Base-by-base conservation (phyloP, 306 rosid genomes). In the Cucurbita moschata region DNA sequence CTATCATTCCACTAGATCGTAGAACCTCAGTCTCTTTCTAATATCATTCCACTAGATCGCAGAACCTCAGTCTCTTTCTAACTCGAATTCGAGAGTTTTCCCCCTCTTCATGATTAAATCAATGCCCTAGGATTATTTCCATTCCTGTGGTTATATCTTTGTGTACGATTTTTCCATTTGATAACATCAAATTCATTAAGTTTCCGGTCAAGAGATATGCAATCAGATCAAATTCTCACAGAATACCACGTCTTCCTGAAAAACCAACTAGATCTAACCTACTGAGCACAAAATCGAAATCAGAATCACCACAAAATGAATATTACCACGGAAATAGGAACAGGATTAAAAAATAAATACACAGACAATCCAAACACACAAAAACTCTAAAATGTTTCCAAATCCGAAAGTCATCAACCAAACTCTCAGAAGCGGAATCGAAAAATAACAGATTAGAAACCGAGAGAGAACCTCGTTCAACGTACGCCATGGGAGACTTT, bases 401-500 rank as follows among this genome's bases (percentile, higher is more conserved):
- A 70, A 39, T 23, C 57, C 58, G 9, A 55, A n/a, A 16, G 15
- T 37, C 2, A 63, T 19, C 16, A 16, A 11, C 56, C 5, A 18
- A 18, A 23, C 61, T 5, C 15, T 10, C 10, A 2, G 10, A 10
- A 71, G 5, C 8, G 19, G 12, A 16, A 40, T 14, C 10, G n/a
- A 59, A 10, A 21, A 5, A 42, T 5, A 67, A 23, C 4, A 11
- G 12, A 23, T 15, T 23, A 56, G 67, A 60, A 50, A 71, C 55
- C 15, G 49, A 53, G 35, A 49, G 14, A 62, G 26, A 70, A 84
- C 88, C 90, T 80, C 85, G 77, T 59, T 86, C 90, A 8, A 86
- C 83, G 75, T 80, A 86, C 38, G 90, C 86, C 86, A 86, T 86
- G 43, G 73, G 16, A 38, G 74, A 61, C 10, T 53, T 64, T 66